Conservation (phyloP, 352 stramenopile genomes). For the Pythium folliculosum region DNA sequence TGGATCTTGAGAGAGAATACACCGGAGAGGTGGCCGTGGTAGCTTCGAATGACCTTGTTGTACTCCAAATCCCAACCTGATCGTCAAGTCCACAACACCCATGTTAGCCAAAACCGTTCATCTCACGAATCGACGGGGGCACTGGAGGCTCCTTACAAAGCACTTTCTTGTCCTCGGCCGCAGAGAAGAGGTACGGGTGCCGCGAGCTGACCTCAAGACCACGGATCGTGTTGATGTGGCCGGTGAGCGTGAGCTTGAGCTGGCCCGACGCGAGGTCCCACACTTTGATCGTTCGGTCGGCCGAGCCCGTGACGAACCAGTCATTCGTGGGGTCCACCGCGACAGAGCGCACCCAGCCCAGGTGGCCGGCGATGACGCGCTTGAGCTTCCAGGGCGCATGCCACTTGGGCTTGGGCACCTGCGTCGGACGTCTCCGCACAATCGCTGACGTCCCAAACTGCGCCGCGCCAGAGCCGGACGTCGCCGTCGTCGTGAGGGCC, state of each 20-base stretch:
- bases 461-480: constrained; percentile 21
- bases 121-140: too few relatives aligned
- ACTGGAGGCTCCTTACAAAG: constrained; percentile 56
- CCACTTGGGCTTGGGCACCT: constrained; percentile 97
- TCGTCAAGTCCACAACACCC: not conserved
- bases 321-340: constrained; percentile 98
- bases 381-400: constrained; percentile 99
- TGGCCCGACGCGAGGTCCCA: constrained; percentile 97
- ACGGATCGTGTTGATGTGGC: constrained; percentile 98
- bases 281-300: constrained; percentile 98
- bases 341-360: constrained; percentile 97
- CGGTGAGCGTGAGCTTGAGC: constrained; percentile 98
- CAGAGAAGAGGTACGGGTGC: constrained; percentile 98
- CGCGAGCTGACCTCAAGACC: constrained; percentile 94
- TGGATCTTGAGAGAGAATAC: constrained; percentile 98
- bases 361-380: constrained; percentile 94
- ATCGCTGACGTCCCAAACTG: constrained; percentile 67
- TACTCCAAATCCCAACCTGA: constrained; percentile 98
- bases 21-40: constrained; percentile 99
- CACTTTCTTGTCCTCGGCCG: constrained; percentile 99
- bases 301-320: constrained; percentile 97
- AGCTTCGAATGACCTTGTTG: constrained; percentile 99
- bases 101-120: not conserved
- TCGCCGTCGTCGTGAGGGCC: constrained; percentile 8
- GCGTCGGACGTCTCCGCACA: constrained; percentile 71